These are phyloP conservation scores for Plasmodium sp. DNA, from an alignment of 169 alveolate species.

Conservation along the genomic window DNA sequence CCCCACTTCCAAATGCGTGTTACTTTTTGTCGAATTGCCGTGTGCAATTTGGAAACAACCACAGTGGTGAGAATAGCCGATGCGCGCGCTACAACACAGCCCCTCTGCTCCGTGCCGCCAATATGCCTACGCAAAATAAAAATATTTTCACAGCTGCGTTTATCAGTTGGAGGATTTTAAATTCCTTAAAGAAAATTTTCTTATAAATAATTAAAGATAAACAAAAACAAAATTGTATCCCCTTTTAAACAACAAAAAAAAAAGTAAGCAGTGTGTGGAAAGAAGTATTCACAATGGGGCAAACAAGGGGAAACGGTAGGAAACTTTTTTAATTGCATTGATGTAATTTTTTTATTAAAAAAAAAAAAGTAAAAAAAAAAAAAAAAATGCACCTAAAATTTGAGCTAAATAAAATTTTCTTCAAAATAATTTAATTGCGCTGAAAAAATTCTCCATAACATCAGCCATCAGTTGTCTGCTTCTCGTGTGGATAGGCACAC, in stretches of 20 bases:
- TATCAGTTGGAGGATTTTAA: constrained; percentile 1
- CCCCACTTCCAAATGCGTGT: not conserved
- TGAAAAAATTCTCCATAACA: constrained; percentile 17
- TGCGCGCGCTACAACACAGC: not conserved
- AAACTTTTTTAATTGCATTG: not conserved
- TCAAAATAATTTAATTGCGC: constrained; percentile 8
- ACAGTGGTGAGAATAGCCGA: not conserved
- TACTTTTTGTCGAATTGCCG: not conserved
- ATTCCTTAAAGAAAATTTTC: constrained; percentile 11
- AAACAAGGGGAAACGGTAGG: not conserved
- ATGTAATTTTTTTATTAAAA: not conserved
- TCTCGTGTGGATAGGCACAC: not conserved
- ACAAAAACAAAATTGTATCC: constrained; percentile 17
- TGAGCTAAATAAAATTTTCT: not conserved
- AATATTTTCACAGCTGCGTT: constrained; percentile 7
- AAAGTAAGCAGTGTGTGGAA: not conserved
- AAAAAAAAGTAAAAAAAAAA: not conserved
- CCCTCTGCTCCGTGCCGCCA: not conserved
- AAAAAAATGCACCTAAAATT: not conserved
- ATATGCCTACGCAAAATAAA: not conserved
- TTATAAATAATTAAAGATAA: constrained; percentile 27
- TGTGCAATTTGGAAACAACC: not conserved
- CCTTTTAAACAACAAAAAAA: not conserved
- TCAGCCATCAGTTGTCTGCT: not conserved
- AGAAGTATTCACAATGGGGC: not conserved